Percentiles rank a stretch among this genome's conserved stretches.
phyloP scores from a whole-genome alignment of 2,329 filamentous ascomycete species.

The Phyllosticta citrichinensis region DNA sequence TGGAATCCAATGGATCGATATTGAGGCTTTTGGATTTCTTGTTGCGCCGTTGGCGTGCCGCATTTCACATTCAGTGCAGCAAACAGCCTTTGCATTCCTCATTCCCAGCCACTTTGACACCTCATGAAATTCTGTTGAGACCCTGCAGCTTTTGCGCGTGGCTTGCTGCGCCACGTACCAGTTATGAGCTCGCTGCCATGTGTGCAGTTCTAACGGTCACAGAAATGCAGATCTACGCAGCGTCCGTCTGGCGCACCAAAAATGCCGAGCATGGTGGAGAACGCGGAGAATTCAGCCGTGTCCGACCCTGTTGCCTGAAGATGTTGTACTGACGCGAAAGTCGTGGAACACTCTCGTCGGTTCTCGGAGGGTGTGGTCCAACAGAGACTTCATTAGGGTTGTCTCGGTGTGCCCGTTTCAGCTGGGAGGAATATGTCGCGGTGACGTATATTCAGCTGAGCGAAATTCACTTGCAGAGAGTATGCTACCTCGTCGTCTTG shows the following conservation, averaged over 20 bases:
- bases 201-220: background rate
- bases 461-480: background rate
- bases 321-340: background rate
- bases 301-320: background rate
- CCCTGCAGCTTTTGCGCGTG: background rate
- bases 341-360: background rate
- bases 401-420: background rate
- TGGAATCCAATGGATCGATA: background rate
- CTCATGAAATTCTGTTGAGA: background rate
- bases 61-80: background rate
- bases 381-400: background rate
- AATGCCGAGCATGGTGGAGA: background rate
- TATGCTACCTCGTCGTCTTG: background rate
- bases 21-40: background rate
- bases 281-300: background rate
- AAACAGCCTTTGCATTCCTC: background rate
- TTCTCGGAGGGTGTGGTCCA: background rate
- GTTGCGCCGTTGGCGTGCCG: background rate
- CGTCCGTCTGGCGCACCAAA: background rate
- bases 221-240: background rate
- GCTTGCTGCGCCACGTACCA: background rate
- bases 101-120: background rate
- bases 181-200: background rate
- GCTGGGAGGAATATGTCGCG: background rate
- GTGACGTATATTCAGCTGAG: background rate